Evolutionary conservation across 2,329 filamentous ascomycete genomes (phyloP), one percentile per base, ranked within the genome.

Genomic region (Xylaria sp.): DNA sequence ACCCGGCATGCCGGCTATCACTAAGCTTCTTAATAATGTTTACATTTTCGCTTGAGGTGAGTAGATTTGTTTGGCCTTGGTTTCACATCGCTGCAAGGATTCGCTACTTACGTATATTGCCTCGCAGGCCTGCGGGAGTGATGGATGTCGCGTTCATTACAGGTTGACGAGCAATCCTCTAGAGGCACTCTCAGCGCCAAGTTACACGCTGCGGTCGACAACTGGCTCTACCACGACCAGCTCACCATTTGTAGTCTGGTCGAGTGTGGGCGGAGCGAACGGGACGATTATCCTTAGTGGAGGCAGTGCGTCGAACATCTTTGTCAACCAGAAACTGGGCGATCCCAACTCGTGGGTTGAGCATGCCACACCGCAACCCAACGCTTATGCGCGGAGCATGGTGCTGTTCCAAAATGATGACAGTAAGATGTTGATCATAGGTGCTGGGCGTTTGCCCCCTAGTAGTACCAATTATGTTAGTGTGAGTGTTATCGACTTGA

Each of bases 11-110:
- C 82, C 8, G 8, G 67, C 67, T 1, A 82, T 92, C 12, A 82
- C 84, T 1, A 75, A 83, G 74, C 82, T 92, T 81, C 88, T 67
- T 32, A 86, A 85, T 68, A 85, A 83, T 64, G 79, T 87, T 73
- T 91, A 85, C 77, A 85, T 92, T 72, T 86, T 89, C 79, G 67
- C 78, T 72, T 55, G 64, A 79, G 75, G 9, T 76, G 53, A 51
- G 62, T 55, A 6, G n/a, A 3, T 19, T 12, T 8, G 0, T 34
- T 45, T 42, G 11, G 34, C 56, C 1, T 27, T 42, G 1, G 19
- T 53, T 27, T 50, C 8, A 34, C 19, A 1, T 17, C 14, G 4
- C 3, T 14, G 14, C 11, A 30, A 11, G 7, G 4, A 11, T 14
- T 19, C 11, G 0, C 21, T 14, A 32, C 61, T 61, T 14, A 68